Percentiles rank a stretch among this genome's conserved stretches.
Evolutionary conservation across 805 yeast genomes (phyloP).

Genomic region (Starmerella roubikii): DNA sequence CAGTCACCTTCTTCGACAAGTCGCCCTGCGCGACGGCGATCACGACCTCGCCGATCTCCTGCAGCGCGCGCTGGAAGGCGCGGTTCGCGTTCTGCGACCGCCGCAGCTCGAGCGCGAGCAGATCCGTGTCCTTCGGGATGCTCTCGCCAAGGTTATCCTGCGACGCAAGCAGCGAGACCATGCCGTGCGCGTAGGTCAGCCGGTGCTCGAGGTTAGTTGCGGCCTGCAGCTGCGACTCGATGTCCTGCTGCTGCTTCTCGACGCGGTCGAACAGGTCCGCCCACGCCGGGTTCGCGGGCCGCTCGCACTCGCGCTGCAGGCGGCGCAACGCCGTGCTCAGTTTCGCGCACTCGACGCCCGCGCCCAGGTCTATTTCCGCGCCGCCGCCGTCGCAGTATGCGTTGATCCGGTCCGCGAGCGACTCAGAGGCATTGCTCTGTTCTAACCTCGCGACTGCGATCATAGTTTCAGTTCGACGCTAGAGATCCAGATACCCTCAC

Average conservation of each 20-base stretch:
- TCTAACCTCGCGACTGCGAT: neutral
- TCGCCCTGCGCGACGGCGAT: conserved; percentile 85
- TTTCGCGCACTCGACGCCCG: conserved; percentile 12
- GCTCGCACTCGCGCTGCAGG: conserved; percentile 12
- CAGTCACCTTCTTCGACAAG: conserved; percentile 62
- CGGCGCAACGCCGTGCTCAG: conserved; percentile 19
- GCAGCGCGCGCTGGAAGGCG: conserved; percentile 52
- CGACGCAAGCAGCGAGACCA: conserved; percentile 25
- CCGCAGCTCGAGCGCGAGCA: conserved; percentile 25
- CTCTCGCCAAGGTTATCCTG: conserved; percentile 10
- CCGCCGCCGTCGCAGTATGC: conserved; percentile 17
- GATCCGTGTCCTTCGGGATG: conserved; percentile 12
- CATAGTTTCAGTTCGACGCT: too few species aligned
- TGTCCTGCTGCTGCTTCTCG: conserved; percentile 27
- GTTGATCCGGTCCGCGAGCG: conserved; percentile 19
- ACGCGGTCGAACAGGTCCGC: conserved; percentile 24
- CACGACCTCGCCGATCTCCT: conserved; percentile 75
- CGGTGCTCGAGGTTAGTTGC: conserved; percentile 25
- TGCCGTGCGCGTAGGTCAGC: conserved; percentile 25
- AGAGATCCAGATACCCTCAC: too few species aligned
- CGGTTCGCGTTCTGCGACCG: conserved; percentile 43
- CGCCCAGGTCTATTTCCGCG: conserved; percentile 15
- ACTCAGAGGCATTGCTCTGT: neutral
- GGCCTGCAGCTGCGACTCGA: conserved; percentile 25
- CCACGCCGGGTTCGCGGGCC: conserved; percentile 13